Evolutionary conservation across 805 yeast genomes (phyloP).

Genomic region (Metschnikowia matae): DNA sequence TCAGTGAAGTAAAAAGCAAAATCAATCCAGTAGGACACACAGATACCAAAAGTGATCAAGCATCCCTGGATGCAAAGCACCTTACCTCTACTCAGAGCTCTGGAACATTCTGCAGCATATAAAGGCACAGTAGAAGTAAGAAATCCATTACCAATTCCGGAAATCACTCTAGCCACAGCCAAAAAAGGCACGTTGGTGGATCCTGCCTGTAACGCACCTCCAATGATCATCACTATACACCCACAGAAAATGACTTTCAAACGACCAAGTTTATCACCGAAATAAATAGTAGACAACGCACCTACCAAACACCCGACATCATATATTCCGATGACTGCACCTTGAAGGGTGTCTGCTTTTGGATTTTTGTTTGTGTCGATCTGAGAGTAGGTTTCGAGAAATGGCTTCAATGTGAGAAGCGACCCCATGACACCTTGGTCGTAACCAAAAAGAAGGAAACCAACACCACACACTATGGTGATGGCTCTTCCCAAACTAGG

Average conservation of each 20-base stretch:
- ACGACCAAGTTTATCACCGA: slow-evolving; percentile 22
- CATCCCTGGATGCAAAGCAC: slow-evolving; percentile 30
- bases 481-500: slow-evolving; percentile 9
- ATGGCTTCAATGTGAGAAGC: slow-evolving; percentile 20
- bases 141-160: slow-evolving; percentile 34
- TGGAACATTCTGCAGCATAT: slow-evolving; percentile 34
- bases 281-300: slow-evolving; percentile 19
- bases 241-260: slow-evolving; percentile 21
- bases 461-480: slow-evolving; percentile 16
- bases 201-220: slow-evolving; percentile 23
- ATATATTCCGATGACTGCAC: slow-evolving; percentile 21
- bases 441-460: slow-evolving; percentile 35
- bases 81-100: slow-evolving; percentile 29
- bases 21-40: slow-evolving; percentile 34
- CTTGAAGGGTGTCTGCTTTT: slow-evolving; percentile 18
- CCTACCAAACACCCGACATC: slow-evolving; percentile 22
- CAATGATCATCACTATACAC: slow-evolving; percentile 19
- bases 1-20: slow-evolving; percentile 33
- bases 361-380: slow-evolving; percentile 15
- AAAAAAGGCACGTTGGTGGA: slow-evolving; percentile 22
- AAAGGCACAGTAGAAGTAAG: slow-evolving; percentile 36
- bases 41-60: slow-evolving; percentile 24
- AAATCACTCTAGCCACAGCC: slow-evolving; percentile 30
- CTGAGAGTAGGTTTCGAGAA: slow-evolving; percentile 17
- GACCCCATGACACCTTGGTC: slow-evolving; percentile 43